phyloP scores from a whole-genome alignment of 2,329 filamentous ascomycete genomes.

The Colletotrichum sansevieriae region DNA sequence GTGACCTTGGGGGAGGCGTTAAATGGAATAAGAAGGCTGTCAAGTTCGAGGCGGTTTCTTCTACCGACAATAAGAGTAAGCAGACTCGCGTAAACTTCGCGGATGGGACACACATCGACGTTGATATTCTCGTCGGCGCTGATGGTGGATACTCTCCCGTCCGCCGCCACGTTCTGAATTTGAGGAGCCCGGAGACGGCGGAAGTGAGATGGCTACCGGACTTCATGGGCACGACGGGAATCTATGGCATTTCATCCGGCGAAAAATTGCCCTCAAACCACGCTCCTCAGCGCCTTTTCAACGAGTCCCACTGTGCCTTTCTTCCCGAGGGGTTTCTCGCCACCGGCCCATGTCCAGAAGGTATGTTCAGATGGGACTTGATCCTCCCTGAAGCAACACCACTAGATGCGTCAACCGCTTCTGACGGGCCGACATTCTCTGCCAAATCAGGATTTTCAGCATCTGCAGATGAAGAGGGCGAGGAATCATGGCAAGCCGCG shows the following conservation, averaged over 20 bases:
- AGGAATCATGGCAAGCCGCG: slow-evolving; percentile 15
- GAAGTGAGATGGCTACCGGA: slow-evolving; percentile 44
- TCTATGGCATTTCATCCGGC: slow-evolving; percentile 44
- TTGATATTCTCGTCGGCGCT: slow-evolving; percentile 44
- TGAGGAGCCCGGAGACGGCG: slow-evolving; percentile 35
- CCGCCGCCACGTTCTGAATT: slow-evolving; percentile 42
- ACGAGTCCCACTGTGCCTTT: slow-evolving; percentile 42
- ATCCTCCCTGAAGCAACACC: slow-evolving; percentile 43
- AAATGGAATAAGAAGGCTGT: slow-evolving; percentile 43
- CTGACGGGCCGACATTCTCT: background rate
- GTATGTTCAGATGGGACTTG: slow-evolving; percentile 46
- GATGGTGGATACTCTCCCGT: slow-evolving; percentile 45
- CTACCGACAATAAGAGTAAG: background rate
- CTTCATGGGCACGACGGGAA: slow-evolving; percentile 44
- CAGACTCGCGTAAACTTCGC: slow-evolving; percentile 8
- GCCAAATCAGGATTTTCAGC: too few species aligned
- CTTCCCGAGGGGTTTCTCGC: slow-evolving; percentile 43
- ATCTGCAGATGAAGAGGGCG: background rate
- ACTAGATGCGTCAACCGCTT: background rate
- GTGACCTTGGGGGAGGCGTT: slow-evolving; percentile 41
- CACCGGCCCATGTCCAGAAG: slow-evolving; percentile 41
- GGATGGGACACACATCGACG: slow-evolving; percentile 30
- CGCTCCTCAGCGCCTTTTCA: slow-evolving; percentile 25
- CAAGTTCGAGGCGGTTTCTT: background rate
- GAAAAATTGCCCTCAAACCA: background rate